phyloP scores from a whole-genome alignment of 2,329 filamentous ascomycete species.

The Fusarium pseudograminearum region DNA sequence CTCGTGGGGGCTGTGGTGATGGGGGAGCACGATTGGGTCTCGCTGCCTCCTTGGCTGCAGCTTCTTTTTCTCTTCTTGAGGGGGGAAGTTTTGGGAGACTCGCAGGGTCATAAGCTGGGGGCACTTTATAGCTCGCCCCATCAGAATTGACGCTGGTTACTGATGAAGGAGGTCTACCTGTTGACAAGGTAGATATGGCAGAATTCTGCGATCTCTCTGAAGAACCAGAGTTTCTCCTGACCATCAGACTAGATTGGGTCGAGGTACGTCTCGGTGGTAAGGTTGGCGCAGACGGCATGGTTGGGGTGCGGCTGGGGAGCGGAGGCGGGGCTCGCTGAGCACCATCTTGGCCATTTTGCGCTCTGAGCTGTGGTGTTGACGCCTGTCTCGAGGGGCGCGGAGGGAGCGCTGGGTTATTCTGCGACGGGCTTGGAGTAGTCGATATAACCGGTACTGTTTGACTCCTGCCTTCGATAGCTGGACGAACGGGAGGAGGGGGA shows the following conservation, averaged over 20 bases:
- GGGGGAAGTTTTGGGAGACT: constrained; percentile 70
- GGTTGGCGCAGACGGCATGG: constrained; percentile 57
- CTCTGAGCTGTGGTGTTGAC: constrained; percentile 17
- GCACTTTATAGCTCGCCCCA: constrained; percentile 61
- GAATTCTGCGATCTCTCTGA: constrained; percentile 69
- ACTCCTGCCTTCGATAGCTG: constrained; percentile 53
- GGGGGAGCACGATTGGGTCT: constrained; percentile 33
- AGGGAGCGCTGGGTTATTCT: constrained; percentile 36
- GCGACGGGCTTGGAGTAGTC: constrained; percentile 42
- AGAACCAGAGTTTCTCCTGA: constrained; percentile 67
- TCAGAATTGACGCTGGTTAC: constrained; percentile 61
- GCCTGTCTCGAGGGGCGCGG: constrained; percentile 39
- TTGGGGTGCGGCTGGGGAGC: constrained; percentile 51
- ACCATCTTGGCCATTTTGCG: constrained; percentile 26
- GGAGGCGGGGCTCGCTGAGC: constrained; percentile 50
- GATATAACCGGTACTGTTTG: constrained; percentile 54
- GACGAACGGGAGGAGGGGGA: constrained; percentile 58
- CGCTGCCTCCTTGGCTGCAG: constrained; percentile 46
- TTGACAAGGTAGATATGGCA: constrained; percentile 64
- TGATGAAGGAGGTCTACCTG: constrained; percentile 60
- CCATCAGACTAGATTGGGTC: constrained; percentile 55
- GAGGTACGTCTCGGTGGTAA: constrained; percentile 65
- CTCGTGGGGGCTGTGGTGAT: constrained; percentile 30
- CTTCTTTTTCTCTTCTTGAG: constrained; percentile 65
- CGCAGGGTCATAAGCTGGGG: constrained; percentile 67